phyloP scores from a whole-genome alignment of 352 stramenopile genomes.

The Phytophthora melonis region DNA sequence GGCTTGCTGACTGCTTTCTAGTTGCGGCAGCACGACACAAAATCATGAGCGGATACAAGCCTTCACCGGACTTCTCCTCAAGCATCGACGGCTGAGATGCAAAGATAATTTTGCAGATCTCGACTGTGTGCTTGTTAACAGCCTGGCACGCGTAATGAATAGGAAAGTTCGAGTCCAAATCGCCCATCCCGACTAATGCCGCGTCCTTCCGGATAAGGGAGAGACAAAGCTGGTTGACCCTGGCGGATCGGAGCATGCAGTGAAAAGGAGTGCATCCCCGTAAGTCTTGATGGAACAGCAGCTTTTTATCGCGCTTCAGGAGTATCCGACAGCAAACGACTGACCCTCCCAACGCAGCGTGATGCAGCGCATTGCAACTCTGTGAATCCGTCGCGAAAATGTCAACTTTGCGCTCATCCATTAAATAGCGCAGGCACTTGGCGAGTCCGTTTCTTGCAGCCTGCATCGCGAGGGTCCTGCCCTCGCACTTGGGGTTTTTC shows the following conservation, averaged over 20 bases:
- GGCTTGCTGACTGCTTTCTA: neutral
- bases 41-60: slow-evolving; percentile 56
- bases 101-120: slow-evolving; percentile 62
- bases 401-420: slow-evolving; percentile 54
- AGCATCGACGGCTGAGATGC: slow-evolving; percentile 43
- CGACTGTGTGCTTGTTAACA: slow-evolving; percentile 55
- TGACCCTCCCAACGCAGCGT: slow-evolving; percentile 57
- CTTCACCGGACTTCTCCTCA: slow-evolving; percentile 48
- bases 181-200: slow-evolving; percentile 48
- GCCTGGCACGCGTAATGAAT: slow-evolving; percentile 74
- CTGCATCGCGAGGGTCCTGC: slow-evolving; percentile 65
- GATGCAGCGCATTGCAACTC: slow-evolving; percentile 64
- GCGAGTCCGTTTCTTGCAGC: slow-evolving; percentile 49
- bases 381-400: slow-evolving; percentile 57
- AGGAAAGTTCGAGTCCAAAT: slow-evolving; percentile 56
- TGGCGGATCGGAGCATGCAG: slow-evolving; percentile 55
- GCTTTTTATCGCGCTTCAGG: slow-evolving; percentile 47
- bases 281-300: slow-evolving; percentile 66
- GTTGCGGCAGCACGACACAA: slow-evolving; percentile 49
- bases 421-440: slow-evolving; percentile 50
- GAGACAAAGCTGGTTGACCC: slow-evolving; percentile 62
- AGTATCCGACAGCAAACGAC: slow-evolving; percentile 46
- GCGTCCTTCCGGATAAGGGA: slow-evolving; percentile 42
- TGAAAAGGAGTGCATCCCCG: slow-evolving; percentile 65
- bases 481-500: slow-evolving; percentile 42